These are phyloP conservation scores for Voacanga thouarsii DNA, from an alignment of 257 asterid genomes.

Conservation along the genomic window DNA sequence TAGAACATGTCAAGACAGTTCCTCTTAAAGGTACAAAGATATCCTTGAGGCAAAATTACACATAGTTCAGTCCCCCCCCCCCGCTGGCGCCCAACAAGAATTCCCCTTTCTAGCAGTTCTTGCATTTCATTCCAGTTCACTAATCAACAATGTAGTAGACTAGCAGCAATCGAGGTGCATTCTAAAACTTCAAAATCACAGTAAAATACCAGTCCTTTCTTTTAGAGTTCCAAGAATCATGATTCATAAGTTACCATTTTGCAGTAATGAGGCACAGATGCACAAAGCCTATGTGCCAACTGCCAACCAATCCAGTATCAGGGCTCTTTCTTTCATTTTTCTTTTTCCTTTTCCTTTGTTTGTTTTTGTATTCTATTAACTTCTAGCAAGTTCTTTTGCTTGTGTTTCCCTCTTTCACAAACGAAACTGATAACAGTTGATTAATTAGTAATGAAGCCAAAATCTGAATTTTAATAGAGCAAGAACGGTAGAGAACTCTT, in stretches of 20 bases:
- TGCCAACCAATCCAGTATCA: background rate
- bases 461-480: conserved; percentile 6
- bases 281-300: background rate
- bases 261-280: background rate
- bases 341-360: background rate
- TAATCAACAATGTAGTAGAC: conserved; percentile 3
- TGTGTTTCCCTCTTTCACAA: background rate
- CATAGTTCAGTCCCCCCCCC: background rate
- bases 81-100: too few relatives aligned
- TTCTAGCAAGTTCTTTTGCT: background rate
- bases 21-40: background rate
- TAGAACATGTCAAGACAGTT: background rate
- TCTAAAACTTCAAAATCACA: background rate
- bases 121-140: background rate
- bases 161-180: background rate
- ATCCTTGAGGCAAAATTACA: conserved; percentile 1
- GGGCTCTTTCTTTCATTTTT: background rate
- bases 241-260: background rate
- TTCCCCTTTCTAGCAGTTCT: background rate
- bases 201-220: background rate
- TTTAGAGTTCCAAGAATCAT: background rate
- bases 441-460: conserved; percentile 10
- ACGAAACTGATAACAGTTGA: conserved; percentile 15
- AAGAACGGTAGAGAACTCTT: conserved; percentile 45
- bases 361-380: background rate